Evolutionary conservation across 768 basidiomycete genomes (phyloP).

Genomic region (Dioszegia aurantiaca): DNA sequence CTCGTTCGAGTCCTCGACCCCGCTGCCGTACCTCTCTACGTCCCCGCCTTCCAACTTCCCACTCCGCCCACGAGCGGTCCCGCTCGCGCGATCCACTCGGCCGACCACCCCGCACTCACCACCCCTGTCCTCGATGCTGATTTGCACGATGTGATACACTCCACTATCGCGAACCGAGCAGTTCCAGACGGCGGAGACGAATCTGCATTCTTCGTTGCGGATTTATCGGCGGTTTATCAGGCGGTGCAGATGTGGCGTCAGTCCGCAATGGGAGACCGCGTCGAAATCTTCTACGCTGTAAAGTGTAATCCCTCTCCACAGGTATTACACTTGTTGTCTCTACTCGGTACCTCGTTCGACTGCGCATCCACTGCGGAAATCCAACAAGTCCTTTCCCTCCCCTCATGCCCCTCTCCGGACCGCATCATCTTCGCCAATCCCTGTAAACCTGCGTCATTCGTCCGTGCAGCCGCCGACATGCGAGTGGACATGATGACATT

Average conservation of each 20-base stretch:
- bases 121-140: constrained; percentile 27
- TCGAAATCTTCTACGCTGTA: constrained; percentile 94
- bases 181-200: constrained; percentile 63
- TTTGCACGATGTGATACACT: constrained; percentile 36
- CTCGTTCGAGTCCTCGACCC: constrained; percentile 41
- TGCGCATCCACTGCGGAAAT: constrained; percentile 97
- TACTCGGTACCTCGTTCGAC: constrained; percentile 90
- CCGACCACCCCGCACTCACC: constrained; percentile 26
- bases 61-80: constrained; percentile 29
- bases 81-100: constrained; percentile 13
- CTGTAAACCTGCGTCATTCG: constrained; percentile 92
- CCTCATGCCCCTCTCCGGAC: constrained; percentile 62
- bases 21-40: constrained; percentile 21
- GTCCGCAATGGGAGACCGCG: constrained; percentile 65
- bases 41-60: constrained; percentile 26
- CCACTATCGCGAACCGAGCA: constrained; percentile 28
- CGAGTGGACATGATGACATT: constrained; percentile 95
- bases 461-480: constrained; percentile 73
- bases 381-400: constrained; percentile 67
- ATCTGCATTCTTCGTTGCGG: constrained; percentile 93
- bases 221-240: constrained; percentile 78
- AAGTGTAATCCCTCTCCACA: constrained; percentile 99
- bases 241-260: constrained; percentile 80
- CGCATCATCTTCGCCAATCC: constrained; percentile 97
- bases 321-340: constrained; percentile 82